Evolutionary conservation across 1,284 basidiomycete species (phyloP).

Genomic region (Cryptococcus maquisensis): DNA sequence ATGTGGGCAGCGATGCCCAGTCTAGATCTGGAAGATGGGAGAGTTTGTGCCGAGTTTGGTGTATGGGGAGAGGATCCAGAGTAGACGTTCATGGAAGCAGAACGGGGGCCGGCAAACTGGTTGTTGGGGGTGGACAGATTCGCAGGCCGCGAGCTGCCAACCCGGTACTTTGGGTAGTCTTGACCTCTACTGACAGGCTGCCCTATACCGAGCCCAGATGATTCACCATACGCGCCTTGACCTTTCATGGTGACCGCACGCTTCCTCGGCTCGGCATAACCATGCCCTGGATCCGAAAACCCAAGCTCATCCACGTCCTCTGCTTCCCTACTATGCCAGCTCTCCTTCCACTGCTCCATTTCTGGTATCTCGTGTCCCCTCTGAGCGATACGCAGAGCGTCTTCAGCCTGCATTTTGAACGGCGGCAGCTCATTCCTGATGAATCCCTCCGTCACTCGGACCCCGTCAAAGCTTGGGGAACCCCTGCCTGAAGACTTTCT

Average conservation of each 20-base stretch:
- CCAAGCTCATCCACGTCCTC: neutral
- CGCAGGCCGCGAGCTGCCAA: slow-evolving; percentile 6
- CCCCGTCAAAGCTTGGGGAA: neutral
- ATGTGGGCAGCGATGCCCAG: slow-evolving; percentile 41
- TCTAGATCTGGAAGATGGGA: slow-evolving; percentile 12
- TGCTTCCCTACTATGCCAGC: neutral
- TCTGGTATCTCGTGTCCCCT: slow-evolving; percentile 16
- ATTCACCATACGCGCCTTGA: neutral
- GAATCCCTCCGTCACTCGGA: slow-evolving; percentile 19
- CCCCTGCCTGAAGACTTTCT: neutral
- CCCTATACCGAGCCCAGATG: slow-evolving; percentile 1
- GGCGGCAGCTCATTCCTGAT: slow-evolving; percentile 38
- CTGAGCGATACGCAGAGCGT: slow-evolving; percentile 29
- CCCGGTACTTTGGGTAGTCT: neutral
- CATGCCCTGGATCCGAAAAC: neutral
- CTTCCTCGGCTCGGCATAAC: slow-evolving; percentile 5
- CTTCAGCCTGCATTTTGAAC: slow-evolving; percentile 24
- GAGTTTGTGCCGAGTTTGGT: slow-evolving; percentile 2
- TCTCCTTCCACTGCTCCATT: neutral
- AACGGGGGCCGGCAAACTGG: slow-evolving; percentile 13
- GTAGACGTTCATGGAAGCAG: slow-evolving; percentile 27
- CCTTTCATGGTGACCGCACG: slow-evolving; percentile 9
- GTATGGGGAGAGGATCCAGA: neutral
- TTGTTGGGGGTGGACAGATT: neutral
- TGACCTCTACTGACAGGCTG: slow-evolving; percentile 1